Evolutionary conservation across 257 asterid genomes (phyloP), one percentile per base, ranked within the genome.

Genomic region (Prunella vulgaris): DNA sequence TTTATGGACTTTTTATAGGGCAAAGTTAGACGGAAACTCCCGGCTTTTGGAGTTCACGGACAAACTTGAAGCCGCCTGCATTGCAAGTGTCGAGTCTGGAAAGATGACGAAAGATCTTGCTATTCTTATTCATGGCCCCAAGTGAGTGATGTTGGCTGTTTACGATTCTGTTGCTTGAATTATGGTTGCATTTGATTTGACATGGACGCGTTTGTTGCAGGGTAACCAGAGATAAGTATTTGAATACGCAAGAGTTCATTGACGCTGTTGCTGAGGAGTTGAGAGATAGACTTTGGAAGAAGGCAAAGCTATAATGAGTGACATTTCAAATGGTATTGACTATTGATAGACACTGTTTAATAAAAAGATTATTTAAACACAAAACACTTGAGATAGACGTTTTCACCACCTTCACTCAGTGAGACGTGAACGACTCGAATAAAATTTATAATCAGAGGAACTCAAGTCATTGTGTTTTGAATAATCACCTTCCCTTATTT

Each of bases 91-190:
- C 15, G 99, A 94, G 77, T 84, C 94, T 3, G 98, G 98, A 3
- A 94, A 94, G 84, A 94, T 94, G 99, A 94, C 99, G 17, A 94
- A 94, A 84, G 99, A 94, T 84, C 92, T 94, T 74, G 97, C 97
- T 58, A 86, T 91, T 66, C 87, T 94, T 52, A 75, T 74, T 73
- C 93, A 91, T 66, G 99, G 99, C 69, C 85, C 97, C 24, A 84
- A 86, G 99, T 94, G 80, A 82, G 93, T 73, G 25, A 12, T 6
- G 17, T 61, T 73, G 53, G 15, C 13, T 5, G 61, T 21, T 25
- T 59, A 4, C 17, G 40, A 18, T 60, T 40, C 9, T 9, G 65
- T 46, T 9, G 22, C 60, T 37, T 60, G 17, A 9, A 24, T 32
- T 30, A 27, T 18, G 32, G 18, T 22, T 7, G 3, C 7, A 25